Percentiles rank a stretch among this genome's conserved stretches.
These are phyloP conservation scores for Gypsophila paniculata DNA, from an alignment of 179 eudicot species.

Conservation along the genomic window DNA sequence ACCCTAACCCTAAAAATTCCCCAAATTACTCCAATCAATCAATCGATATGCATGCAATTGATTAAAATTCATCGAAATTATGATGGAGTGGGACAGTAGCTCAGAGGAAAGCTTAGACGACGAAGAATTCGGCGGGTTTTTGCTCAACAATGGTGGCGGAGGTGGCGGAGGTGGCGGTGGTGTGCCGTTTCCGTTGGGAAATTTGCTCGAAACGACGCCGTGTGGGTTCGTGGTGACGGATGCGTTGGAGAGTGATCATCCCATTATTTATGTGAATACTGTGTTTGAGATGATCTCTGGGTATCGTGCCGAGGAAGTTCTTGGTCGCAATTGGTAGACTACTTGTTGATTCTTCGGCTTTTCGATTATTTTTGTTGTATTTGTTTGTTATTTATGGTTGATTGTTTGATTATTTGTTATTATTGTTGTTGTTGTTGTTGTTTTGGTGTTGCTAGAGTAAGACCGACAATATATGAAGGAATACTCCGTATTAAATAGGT, in stretches of 20 bases:
- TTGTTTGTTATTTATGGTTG: not conserved
- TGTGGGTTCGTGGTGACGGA: constrained; percentile 92
- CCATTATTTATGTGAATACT: constrained; percentile 81
- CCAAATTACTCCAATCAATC: not conserved
- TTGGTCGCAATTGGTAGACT: constrained; percentile 73
- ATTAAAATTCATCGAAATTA: constrained; percentile 8
- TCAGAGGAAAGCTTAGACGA: constrained; percentile 64
- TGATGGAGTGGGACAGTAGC: constrained; percentile 94
- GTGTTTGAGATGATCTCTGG: constrained; percentile 89
- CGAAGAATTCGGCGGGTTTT: constrained; percentile 35
- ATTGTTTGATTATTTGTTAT: not conserved
- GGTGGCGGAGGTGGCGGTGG: constrained; percentile 11
- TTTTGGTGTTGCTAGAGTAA: not conserved
- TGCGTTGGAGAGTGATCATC: constrained; percentile 84
- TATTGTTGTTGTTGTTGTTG: not conserved
- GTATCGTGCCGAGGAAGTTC: constrained; percentile 81
- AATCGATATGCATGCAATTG: not conserved
- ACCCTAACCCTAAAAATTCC: not conserved
- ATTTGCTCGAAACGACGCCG: constrained; percentile 59
- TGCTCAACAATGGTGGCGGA: constrained; percentile 54
- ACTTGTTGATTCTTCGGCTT: not conserved
- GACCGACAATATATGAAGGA: too few relatives aligned
- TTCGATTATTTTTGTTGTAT: not conserved
- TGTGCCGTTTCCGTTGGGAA: constrained; percentile 62
- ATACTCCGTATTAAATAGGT: too few relatives aligned